Base-by-base conservation (phyloP, 352 stramenopile genomes). In the Phytophthora crassamura region DNA sequence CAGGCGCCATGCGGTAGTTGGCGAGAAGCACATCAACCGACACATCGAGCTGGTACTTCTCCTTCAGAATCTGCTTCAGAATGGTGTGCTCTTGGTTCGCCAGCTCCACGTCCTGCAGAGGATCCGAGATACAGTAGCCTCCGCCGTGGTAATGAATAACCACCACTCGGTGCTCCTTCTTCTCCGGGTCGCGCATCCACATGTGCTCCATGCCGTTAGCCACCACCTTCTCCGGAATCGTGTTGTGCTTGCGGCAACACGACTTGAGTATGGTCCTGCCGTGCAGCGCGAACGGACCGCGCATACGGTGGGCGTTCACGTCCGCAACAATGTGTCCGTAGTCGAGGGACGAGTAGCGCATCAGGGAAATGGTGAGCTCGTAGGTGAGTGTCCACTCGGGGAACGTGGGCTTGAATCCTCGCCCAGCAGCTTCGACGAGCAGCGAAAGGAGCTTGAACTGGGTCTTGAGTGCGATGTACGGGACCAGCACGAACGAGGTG, bases 91-190 rank as follows among this genome's bases (percentile, higher is more conserved):
- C 62, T 35, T 71, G 40, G 55, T 71, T 71, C 22, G 41, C 63
- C 2, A 71, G 48, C 55, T 65, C 54, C 10, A 71, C 63, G 41
- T 71, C 50, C 41, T 58, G 40, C 48, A 75, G 55, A 15, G 55
- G 48, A 45, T 72, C 48, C 30, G 59, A 75, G 32, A 67, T 55
- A 32, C 45, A 57, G 46, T 65, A 84, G 14, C 75, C 75, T 25
- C 72, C 75, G 28, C 75, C 75, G 43, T 81, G 75, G 54, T 69
- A 77, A 28, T 78, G 73, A 11, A 84, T 59, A 25, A 84, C 67
- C 14, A 84, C 64, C 12, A 77, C 54, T 6, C 54, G 63, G n/a
- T 70, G 64, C 20, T 54, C 34, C 15, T 35, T 45, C 33, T 40
- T 57, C 5, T 49, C 16, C 1, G 45, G 22, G 54, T 71, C 63